Conservation (phyloP, 495 filamentous ascomycete species). For the Podospora tetraspora region DNA sequence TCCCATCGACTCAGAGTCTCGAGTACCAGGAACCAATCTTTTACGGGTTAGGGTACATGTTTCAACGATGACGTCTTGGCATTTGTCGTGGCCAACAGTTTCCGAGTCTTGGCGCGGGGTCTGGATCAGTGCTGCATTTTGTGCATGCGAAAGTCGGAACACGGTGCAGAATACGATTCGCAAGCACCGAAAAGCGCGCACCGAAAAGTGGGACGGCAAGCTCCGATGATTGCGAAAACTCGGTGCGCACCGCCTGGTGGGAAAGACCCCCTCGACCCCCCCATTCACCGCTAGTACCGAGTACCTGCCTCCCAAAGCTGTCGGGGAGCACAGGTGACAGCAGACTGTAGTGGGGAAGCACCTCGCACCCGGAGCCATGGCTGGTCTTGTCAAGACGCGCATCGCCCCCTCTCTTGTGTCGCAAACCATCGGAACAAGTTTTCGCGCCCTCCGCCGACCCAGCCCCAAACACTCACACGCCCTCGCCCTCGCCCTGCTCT, state of each 20-base stretch:
- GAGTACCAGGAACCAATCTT: not conserved
- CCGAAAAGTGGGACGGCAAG: not conserved
- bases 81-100: not conserved
- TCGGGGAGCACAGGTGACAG: not conserved
- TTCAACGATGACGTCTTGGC: not conserved
- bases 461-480: not conserved
- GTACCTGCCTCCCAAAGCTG: not conserved
- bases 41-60: not conserved
- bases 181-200: not conserved
- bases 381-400: not conserved
- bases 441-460: not conserved
- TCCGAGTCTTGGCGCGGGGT: not conserved
- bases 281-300: not conserved
- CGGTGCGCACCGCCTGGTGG: not conserved
- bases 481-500: not conserved
- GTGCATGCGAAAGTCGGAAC: not conserved
- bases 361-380: not conserved
- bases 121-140: not conserved
- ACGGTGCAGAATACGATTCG: not conserved
- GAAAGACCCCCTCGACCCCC: not conserved
- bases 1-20: too few species aligned
- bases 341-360: not conserved
- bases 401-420: not conserved
- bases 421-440: not conserved
- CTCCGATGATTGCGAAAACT: not conserved